Base-by-base conservation (phyloP, 2,329 filamentous ascomycete genomes). In the Rhytidhysteron rufulum region DNA sequence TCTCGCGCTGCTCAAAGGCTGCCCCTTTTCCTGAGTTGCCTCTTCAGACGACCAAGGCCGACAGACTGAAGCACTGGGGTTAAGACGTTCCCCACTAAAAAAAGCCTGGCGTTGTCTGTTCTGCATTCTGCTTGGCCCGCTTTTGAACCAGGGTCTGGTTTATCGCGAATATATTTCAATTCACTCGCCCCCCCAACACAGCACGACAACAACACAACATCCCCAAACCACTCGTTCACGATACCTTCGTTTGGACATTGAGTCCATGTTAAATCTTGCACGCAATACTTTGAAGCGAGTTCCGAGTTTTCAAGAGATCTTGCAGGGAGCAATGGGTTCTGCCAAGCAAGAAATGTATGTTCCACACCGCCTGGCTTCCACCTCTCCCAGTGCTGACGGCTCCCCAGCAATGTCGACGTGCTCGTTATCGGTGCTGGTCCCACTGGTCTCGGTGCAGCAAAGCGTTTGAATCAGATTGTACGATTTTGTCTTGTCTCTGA, bases 371-470 rank as follows among this genome's bases (percentile, higher is more conserved):
- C 55, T 47, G 45, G 54, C 24, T n/a, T n/a, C n/a, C n/a, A n/a
- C n/a, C n/a, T n/a, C n/a, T n/a, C n/a, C n/a, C n/a, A n/a, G 30
- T 35, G 39, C 49, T 58, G 50, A 66, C 57, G 22, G 19, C 9
- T 34, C 36, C 35, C 34, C 69, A 94, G 89, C 69, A 84, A 88
- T 63, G 88, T 97, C 67, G 93, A 98, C 73, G 86, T 98, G 57
- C 88, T 98, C 66, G 83, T 98, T 70, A 96, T 97, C 75, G 93
- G 93, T 65, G 91, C 91, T 72, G 93, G 93, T 65, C 93, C 93
- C 59, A 97, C 93, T 63, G 93, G 93, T 72, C 82, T 97, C 57
- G 93, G 93, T 78, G 93, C 93, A 67, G 93, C 93, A 59, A 98
- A 98, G 79, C 88, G 93, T 67, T 81, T 98, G 54, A 86, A 97